A percentile compares a stretch with the other conserved stretches of the same genome.
Evolutionary conservation across 2,329 filamentous ascomycete genomes (phyloP).

Genomic region (Xylariaceae sp.): DNA sequence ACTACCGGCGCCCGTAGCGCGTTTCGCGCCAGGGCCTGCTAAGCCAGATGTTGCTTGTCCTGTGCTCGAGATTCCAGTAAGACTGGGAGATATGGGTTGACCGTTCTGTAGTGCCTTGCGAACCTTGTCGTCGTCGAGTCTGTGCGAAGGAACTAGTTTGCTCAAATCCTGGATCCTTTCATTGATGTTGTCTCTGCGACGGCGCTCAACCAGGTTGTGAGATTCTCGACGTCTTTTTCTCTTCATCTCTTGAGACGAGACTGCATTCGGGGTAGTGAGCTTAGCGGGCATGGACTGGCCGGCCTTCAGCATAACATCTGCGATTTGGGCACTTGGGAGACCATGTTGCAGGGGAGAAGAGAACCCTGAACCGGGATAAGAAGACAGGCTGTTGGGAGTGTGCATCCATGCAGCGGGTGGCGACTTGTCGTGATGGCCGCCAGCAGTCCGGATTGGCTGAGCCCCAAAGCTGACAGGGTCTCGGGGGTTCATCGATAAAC

Average conservation of each 20-base stretch:
- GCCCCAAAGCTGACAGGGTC: slow-evolving; percentile 71
- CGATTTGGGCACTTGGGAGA: slow-evolving; percentile 67
- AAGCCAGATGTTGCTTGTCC: slow-evolving; percentile 80
- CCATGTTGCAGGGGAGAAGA: slow-evolving; percentile 73
- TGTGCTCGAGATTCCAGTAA: slow-evolving; percentile 67
- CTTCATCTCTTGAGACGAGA: slow-evolving; percentile 90
- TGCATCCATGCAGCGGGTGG: slow-evolving; percentile 88
- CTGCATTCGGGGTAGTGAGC: slow-evolving; percentile 54
- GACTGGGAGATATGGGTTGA: slow-evolving; percentile 80
- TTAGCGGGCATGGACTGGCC: slow-evolving; percentile 88
- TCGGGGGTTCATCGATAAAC: slow-evolving; percentile 63
- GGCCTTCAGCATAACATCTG: slow-evolving; percentile 84
- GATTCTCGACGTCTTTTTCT: slow-evolving; percentile 86
- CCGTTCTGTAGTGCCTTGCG: slow-evolving; percentile 93
- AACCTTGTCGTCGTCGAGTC: slow-evolving; percentile 94
- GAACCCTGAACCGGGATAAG: slow-evolving; percentile 85
- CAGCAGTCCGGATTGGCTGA: slow-evolving; percentile 72
- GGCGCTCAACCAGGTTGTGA: slow-evolving; percentile 93
- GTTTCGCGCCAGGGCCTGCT: slow-evolving; percentile 77
- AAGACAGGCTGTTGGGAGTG: slow-evolving; percentile 78
- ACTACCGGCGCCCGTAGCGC: slow-evolving; percentile 74
- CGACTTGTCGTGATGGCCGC: slow-evolving; percentile 72
- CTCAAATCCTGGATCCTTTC: slow-evolving; percentile 97
- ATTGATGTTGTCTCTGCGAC: slow-evolving; percentile 96
- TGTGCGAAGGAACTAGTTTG: slow-evolving; percentile 85